phyloP scores from a whole-genome alignment of 2,329 filamentous ascomycete genomes.

The Talaromyces sp. region DNA sequence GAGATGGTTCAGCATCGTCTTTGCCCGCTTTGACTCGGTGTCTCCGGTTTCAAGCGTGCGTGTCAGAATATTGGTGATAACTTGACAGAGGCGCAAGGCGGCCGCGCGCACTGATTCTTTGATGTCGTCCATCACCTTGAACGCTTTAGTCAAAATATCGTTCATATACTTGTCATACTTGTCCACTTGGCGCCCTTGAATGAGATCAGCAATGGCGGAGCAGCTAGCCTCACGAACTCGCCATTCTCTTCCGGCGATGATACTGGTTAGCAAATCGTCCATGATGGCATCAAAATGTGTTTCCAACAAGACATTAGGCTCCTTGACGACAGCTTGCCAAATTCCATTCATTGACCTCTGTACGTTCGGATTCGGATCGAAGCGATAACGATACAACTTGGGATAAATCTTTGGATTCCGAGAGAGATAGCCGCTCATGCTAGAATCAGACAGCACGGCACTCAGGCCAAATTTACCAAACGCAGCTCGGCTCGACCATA shows the following conservation, averaged over 20 bases:
- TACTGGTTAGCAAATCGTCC: conserved; percentile 76
- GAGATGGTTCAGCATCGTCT: conserved; percentile 76
- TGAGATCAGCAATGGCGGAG: conserved; percentile 78
- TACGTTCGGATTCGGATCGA: conserved; percentile 91
- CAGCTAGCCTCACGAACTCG: conserved; percentile 88
- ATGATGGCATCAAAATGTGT: conserved; percentile 84
- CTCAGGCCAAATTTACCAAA: conserved; percentile 93
- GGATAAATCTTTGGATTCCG: conserved; percentile 92
- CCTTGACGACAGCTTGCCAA: conserved; percentile 93
- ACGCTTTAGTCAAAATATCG: conserved; percentile 76
- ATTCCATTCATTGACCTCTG: conserved; percentile 96
- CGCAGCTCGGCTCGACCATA: conserved; percentile 94
- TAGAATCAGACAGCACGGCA: conserved; percentile 82
- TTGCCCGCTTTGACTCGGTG: conserved; percentile 57
- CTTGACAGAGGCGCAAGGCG: conserved; percentile 75
- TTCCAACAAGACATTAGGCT: conserved; percentile 70
- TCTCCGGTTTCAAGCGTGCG: conserved; percentile 78
- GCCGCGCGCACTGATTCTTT: conserved; percentile 82
- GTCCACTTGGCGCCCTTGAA: conserved; percentile 70
- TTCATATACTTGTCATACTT: conserved; percentile 81
- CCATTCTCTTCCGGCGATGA: conserved; percentile 82
- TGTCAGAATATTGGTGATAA: conserved; percentile 77
- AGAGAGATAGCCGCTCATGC: conserved; percentile 58
- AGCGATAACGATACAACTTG: conserved; percentile 89
- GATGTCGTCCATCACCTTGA: conserved; percentile 93